These are phyloP conservation scores for Nemania sp. DNA, from an alignment of 2,329 filamentous ascomycete species.

Conservation along the genomic window DNA sequence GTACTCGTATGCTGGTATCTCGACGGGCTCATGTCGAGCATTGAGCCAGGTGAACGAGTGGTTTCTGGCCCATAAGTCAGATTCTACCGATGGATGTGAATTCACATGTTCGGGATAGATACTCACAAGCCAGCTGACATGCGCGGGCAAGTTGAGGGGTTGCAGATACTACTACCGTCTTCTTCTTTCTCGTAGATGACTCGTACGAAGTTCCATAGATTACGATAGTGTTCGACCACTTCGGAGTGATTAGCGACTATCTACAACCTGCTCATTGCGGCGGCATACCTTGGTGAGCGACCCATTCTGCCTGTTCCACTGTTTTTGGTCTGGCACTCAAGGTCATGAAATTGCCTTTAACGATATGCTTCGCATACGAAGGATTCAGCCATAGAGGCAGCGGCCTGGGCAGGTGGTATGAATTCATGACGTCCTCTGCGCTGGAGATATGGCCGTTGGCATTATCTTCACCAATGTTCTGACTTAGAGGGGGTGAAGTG, in stretches of 20 bases:
- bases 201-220: constrained; percentile 85
- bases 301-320: constrained; percentile 92
- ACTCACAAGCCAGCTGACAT: constrained; percentile 94
- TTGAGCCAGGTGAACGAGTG: constrained; percentile 98
- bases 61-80: constrained; percentile 55
- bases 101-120: background rate
- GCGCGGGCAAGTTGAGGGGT: constrained; percentile 78
- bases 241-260: constrained; percentile 25
- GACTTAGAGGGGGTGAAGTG: constrained; percentile 65
- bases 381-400: constrained; percentile 76
- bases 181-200: constrained; percentile 86
- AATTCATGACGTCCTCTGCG: constrained; percentile 59
- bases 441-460: constrained; percentile 50
- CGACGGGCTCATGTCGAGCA: constrained; percentile 81
- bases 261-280: background rate
- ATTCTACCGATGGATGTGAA: background rate
- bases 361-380: constrained; percentile 79
- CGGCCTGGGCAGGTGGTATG: constrained; percentile 67
- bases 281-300: constrained; percentile 83
- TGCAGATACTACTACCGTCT: constrained; percentile 79
- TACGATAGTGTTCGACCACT: constrained; percentile 93
- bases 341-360: constrained; percentile 97
- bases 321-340: constrained; percentile 90
- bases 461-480: constrained; percentile 71
- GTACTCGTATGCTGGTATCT: constrained; percentile 90